Evolutionary conservation across 257 asterid species (phyloP).

Genomic region (Salvia splendens): DNA sequence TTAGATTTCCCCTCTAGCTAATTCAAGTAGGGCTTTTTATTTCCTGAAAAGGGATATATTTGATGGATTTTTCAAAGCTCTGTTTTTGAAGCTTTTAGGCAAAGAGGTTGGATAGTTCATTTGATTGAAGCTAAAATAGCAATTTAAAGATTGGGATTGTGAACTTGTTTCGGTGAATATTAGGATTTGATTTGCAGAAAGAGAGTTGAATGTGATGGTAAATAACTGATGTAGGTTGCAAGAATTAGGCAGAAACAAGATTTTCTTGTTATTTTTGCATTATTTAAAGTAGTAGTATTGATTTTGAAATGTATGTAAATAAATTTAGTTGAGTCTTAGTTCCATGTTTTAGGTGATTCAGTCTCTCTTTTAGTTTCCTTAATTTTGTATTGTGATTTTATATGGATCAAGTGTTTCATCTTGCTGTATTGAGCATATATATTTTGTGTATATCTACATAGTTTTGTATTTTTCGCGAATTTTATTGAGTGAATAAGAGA

Average conservation of each 20-base stretch:
- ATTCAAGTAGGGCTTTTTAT: constrained; percentile 16
- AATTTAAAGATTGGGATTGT: constrained; percentile 4
- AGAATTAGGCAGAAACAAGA: background rate
- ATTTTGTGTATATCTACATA: background rate
- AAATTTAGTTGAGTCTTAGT: background rate
- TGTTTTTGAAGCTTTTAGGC: constrained; percentile 6
- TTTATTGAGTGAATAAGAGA: background rate
- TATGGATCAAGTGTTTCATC: background rate
- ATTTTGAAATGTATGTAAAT: background rate
- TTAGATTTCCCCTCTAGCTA: constrained; percentile 5
- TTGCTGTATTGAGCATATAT: background rate
- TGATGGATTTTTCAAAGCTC: background rate
- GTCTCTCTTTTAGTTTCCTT: background rate
- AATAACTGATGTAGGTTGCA: background rate
- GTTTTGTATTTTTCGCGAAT: background rate
- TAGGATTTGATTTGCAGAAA: constrained; percentile 2
- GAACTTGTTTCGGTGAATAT: background rate
- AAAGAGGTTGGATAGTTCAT: background rate
- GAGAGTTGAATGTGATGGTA: background rate
- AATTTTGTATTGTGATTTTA: background rate
- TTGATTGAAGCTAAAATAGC: background rate
- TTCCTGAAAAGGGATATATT: background rate
- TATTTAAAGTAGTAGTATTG: background rate
- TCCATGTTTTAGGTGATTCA: background rate
- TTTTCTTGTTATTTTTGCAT: background rate